Evolutionary conservation across 2,329 filamentous ascomycete genomes (phyloP), one percentile per base, ranked within the genome.

Genomic region (Beauveria australis): DNA sequence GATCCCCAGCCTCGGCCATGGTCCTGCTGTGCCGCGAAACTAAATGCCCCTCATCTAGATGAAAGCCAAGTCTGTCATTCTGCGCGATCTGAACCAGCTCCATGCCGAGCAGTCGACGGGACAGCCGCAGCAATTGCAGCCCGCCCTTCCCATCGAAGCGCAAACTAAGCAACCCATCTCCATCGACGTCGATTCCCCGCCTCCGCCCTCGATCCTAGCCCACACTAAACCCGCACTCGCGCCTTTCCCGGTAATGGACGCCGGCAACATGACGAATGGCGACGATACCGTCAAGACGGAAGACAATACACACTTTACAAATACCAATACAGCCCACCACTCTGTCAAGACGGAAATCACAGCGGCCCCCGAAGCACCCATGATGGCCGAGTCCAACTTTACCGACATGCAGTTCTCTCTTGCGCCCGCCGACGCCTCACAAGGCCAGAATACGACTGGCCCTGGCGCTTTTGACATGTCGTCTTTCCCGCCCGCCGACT

Each of bases 381-480:
- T 56, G 22, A 58, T 66, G 53, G 53, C 66, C 19, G 69, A 72
- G 52, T 68, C 75, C n/a, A 78, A 78, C 63, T 84, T 83, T 65
- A 83, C 81, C 16, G 75, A 83, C 63, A 83, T 83, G 79, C 76
- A 80, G 41, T 84, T 84, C 64, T 77, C 79, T 0, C 72, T 83
- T 5, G 81, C 78, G 1, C 78, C 80, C 0, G 63, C 75, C 9
- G 73, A 70, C 53, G 69, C 69, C 60, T 60, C 33, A 67, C 70
- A 49, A 62, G 67, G 18, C 60, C 59, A 33, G 43, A 65, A 30
- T 66, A 64, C 22, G 55, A 66, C 14, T 68, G 70, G 59, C 77
- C 61, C 68, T 73, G 7, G 72, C 10, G 49, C 76, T 5, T 80
- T 81, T 64, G 79, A 81, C 59, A 69, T 80, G 14, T 68, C 77